These are phyloP conservation scores for Nyctanthes arbortristis DNA, from an alignment of 257 asterid genomes.

Conservation along the genomic window DNA sequence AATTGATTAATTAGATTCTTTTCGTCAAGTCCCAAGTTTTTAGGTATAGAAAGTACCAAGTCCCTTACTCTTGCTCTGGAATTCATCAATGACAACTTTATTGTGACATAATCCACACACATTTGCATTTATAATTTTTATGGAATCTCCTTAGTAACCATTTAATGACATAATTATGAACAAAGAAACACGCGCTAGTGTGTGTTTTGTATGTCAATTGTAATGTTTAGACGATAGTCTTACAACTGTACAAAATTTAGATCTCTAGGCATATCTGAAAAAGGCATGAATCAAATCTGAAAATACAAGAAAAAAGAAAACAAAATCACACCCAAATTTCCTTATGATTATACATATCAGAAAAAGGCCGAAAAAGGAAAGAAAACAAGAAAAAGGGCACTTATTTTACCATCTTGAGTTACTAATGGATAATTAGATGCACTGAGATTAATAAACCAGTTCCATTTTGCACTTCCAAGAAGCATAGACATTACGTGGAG, in stretches of 20 bases:
- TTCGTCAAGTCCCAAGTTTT: too few relatives aligned
- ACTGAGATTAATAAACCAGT: slow-evolving; percentile 92
- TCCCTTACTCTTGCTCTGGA: too few relatives aligned
- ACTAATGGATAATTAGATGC: slow-evolving; percentile 89
- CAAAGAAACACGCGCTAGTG: neutral
- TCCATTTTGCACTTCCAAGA: slow-evolving; percentile 68
- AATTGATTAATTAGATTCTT: too few relatives aligned
- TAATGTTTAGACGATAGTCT: too few relatives aligned
- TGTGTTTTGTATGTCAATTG: too few relatives aligned
- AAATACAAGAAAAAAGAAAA: slow-evolving; percentile 5
- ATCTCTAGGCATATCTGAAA: slow-evolving; percentile 71
- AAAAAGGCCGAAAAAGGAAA: too few relatives aligned
- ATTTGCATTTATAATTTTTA: neutral
- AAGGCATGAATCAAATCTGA: slow-evolving; percentile 87
- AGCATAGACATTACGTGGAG: slow-evolving; percentile 78
- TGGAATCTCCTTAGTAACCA: neutral
- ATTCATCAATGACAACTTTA: neutral
- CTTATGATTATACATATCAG: neutral
- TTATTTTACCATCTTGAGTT: slow-evolving; percentile 99
- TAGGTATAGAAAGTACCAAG: too few relatives aligned
- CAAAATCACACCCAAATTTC: neutral
- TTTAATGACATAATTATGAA: neutral
- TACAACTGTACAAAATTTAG: slow-evolving; percentile 82
- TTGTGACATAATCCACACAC: neutral
- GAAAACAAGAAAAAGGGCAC: slow-evolving; percentile 24